Evolutionary conservation across 129 eudicot species (phyloP).

Genomic region (Arctium minus): DNA sequence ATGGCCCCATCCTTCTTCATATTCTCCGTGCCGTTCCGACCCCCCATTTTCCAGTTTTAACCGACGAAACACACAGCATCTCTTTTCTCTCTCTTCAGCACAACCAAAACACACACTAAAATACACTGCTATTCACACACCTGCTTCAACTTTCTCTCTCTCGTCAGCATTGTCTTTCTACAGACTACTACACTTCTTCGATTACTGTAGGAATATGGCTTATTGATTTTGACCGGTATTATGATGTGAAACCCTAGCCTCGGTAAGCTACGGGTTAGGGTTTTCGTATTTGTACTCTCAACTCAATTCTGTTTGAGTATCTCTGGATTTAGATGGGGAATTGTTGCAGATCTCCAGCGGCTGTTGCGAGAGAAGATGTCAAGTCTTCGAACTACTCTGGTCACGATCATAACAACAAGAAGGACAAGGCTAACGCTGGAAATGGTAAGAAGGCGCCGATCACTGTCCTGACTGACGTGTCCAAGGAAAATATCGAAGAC

Average conservation of each 20-base stretch:
- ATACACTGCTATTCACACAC: neutral
- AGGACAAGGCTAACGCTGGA: constrained; percentile 34
- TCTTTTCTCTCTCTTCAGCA: constrained; percentile 17
- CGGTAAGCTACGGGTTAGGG: constrained; percentile 31
- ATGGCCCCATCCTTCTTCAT: neutral
- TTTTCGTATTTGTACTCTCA: constrained; percentile 2
- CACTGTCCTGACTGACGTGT: constrained; percentile 51
- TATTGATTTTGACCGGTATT: constrained; percentile 17
- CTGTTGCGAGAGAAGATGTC: constrained; percentile 83
- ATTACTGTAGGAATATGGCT: neutral
- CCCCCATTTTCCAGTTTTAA: constrained; percentile 2
- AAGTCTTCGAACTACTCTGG: constrained; percentile 62
- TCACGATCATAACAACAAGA: constrained; percentile 44
- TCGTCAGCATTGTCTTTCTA: constrained; percentile 5
- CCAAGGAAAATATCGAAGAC: constrained; percentile 62
- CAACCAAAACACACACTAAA: neutral
- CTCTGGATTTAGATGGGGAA: constrained; percentile 54
- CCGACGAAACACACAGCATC: constrained; percentile 6
- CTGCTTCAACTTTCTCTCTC: constrained; percentile 12
- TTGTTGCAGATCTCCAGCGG: constrained; percentile 95
- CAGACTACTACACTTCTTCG: constrained; percentile 10
- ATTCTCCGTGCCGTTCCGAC: constrained; percentile 26
- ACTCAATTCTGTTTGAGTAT: neutral
- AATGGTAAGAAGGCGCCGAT: constrained; percentile 38
- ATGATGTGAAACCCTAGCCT: constrained; percentile 30